These are phyloP conservation scores for Arachnomyces sp. DNA, from an alignment of 2,329 filamentous ascomycete genomes.

Conservation along the genomic window DNA sequence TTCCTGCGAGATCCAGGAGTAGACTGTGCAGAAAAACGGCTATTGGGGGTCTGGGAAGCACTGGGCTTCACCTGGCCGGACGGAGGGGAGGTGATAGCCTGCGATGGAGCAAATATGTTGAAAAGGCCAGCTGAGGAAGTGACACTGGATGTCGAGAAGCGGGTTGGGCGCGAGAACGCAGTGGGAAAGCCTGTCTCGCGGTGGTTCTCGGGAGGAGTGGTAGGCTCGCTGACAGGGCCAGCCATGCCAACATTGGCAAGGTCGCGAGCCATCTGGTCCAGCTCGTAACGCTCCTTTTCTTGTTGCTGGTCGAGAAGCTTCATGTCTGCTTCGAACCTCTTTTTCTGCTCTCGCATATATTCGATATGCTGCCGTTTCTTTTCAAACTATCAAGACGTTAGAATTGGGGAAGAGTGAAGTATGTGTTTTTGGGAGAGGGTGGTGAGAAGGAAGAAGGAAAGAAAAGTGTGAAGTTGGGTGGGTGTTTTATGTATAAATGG, in stretches of 20 bases:
- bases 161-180: slow-evolving; percentile 73
- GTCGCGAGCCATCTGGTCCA: slow-evolving; percentile 76
- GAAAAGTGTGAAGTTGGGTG: slow-evolving; percentile 8
- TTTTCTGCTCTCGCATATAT: slow-evolving; percentile 76
- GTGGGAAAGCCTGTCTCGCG: slow-evolving; percentile 71
- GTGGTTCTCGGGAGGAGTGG: slow-evolving; percentile 81
- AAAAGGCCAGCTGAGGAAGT: slow-evolving; percentile 70
- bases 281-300: slow-evolving; percentile 71
- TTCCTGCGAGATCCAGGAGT: slow-evolving; percentile 80
- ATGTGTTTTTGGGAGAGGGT: slow-evolving; percentile 3
- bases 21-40: slow-evolving; percentile 69
- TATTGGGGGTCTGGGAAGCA: slow-evolving; percentile 44
- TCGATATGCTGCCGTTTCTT: slow-evolving; percentile 93
- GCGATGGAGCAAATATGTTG: slow-evolving; percentile 64
- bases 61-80: slow-evolving; percentile 50
- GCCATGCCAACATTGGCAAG: slow-evolving; percentile 51
- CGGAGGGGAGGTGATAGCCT: slow-evolving; percentile 65
- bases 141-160: slow-evolving; percentile 82
- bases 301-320: slow-evolving; percentile 80
- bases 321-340: slow-evolving; percentile 87
- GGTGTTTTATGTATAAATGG: background rate
- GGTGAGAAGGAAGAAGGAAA: slow-evolving; percentile 6
- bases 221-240: slow-evolving; percentile 85
- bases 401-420: slow-evolving; percentile 20
- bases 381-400: slow-evolving; percentile 60